These are phyloP conservation scores for Diplocarpon rosae DNA, from an alignment of 2,329 filamentous ascomycete genomes.

Conservation along the genomic window DNA sequence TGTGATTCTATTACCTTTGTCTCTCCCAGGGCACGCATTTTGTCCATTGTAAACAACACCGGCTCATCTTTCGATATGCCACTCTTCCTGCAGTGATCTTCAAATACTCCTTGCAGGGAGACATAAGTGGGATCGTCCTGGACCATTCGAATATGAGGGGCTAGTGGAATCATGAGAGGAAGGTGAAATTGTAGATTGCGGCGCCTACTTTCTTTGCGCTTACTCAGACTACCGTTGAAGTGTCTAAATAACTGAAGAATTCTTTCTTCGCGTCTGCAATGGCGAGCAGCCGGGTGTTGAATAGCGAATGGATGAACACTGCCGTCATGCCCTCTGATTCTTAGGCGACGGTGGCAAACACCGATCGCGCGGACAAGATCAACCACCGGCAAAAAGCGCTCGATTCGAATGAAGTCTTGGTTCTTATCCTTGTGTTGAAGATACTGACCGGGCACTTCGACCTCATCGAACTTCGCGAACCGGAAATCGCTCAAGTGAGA, in stretches of 20 bases:
- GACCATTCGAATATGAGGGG: constrained; percentile 87
- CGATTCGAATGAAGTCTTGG: constrained; percentile 94
- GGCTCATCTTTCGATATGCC: constrained; percentile 91
- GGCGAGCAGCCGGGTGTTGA: constrained; percentile 85
- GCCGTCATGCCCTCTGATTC: constrained; percentile 94
- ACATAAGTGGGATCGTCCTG: constrained; percentile 94
- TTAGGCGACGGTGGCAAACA: constrained; percentile 82
- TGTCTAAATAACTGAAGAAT: constrained; percentile 95
- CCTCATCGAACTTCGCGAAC: constrained; percentile 96
- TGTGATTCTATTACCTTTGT: constrained; percentile 27
- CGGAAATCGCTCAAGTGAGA: constrained; percentile 91
- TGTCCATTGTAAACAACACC: constrained; percentile 89
- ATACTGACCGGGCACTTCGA: constrained; percentile 96
- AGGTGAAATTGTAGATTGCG: constrained; percentile 94
- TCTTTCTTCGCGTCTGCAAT: constrained; percentile 87
- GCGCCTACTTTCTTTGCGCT: constrained; percentile 89
- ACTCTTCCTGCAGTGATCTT: constrained; percentile 85
- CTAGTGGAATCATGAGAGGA: constrained; percentile 88
- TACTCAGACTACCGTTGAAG: constrained; percentile 83
- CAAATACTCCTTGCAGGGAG: constrained; percentile 87
- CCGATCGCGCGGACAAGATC: constrained; percentile 86
- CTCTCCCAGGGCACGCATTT: constrained; percentile 67
- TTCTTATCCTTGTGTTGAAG: constrained; percentile 98
- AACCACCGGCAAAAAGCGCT: constrained; percentile 90
- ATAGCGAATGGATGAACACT: constrained; percentile 95